Evolutionary conservation across 2,329 filamentous ascomycete species (phyloP).

Genomic region (Aspergillus pseudotamarii): DNA sequence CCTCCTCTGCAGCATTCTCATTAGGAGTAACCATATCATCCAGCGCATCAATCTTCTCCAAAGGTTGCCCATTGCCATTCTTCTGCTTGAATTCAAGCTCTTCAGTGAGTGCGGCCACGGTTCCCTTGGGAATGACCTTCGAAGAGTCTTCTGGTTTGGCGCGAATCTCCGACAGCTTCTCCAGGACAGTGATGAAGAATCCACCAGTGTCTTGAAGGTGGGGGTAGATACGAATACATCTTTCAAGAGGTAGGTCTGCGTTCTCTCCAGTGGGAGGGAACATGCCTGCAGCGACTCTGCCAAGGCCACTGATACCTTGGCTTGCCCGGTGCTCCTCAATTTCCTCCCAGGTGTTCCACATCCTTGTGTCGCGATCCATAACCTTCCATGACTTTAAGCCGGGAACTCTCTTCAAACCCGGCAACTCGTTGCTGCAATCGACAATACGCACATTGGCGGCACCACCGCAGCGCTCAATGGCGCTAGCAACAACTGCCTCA

Average conservation of each 20-base stretch:
- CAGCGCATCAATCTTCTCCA: conserved; percentile 43
- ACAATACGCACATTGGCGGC: conserved; percentile 77
- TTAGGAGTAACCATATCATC: conserved; percentile 43
- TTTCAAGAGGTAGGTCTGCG: conserved; percentile 73
- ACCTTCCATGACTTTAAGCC: conserved; percentile 85
- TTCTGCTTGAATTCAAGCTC: conserved; percentile 39
- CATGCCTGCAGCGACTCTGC: conserved; percentile 76
- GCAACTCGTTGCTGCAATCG: conserved; percentile 78
- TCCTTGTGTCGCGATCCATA: conserved; percentile 79
- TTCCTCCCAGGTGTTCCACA: conserved; percentile 81
- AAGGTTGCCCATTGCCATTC: conserved; percentile 29
- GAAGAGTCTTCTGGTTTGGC: conserved; percentile 66
- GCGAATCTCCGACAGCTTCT: conserved; percentile 86
- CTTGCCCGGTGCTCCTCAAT: conserved; percentile 70
- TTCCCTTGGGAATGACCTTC: conserved; percentile 42
- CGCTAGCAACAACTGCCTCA: conserved; percentile 84
- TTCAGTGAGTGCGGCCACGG: conserved; percentile 39
- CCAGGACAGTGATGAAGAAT: conserved; percentile 94
- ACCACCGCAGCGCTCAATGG: conserved; percentile 88
- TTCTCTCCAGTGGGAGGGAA: conserved; percentile 68
- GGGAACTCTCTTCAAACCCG: conserved; percentile 72
- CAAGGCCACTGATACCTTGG: conserved; percentile 64
- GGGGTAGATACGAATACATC: conserved; percentile 91
- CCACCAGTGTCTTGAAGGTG: conserved; percentile 95
- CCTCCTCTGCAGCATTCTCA: conserved; percentile 29